These are phyloP conservation scores for Flaveria floridana DNA, from an alignment of 140 eudicot genomes.

Conservation along the genomic window DNA sequence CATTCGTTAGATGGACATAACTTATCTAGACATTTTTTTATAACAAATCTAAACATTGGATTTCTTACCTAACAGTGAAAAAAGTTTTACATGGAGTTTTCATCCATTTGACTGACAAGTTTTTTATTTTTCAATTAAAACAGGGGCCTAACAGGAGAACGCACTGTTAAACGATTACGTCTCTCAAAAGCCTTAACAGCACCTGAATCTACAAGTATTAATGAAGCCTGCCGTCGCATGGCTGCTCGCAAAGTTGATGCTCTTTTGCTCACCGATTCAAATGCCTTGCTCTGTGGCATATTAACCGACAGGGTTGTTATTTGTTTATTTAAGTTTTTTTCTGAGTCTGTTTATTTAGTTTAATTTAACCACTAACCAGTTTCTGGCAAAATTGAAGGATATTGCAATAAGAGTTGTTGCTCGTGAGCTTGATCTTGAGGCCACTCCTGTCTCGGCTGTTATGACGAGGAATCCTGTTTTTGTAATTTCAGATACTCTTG, in stretches of 20 bases:
- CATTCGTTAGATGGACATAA: neutral
- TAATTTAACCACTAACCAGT: conserved; percentile 1
- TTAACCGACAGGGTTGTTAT: conserved; percentile 81
- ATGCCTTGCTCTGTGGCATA: conserved; percentile 94
- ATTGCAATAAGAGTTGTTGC: conserved; percentile 89
- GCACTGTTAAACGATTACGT: conserved; percentile 90
- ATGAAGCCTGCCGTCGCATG: conserved; percentile 92
- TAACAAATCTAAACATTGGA: neutral
- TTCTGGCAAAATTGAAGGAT: conserved; percentile 51
- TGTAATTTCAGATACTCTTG: conserved; percentile 91
- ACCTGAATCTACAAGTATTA: conserved; percentile 76
- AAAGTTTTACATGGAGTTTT: neutral
- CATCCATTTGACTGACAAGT: neutral
- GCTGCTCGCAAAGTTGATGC: conserved; percentile 97
- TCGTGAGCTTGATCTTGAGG: conserved; percentile 67
- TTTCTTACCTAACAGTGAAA: neutral
- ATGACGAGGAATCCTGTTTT: conserved; percentile 91
- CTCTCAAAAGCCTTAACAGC: conserved; percentile 93
- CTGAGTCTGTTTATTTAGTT: neutral
- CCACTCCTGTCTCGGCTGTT: conserved; percentile 85
- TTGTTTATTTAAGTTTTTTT: neutral
- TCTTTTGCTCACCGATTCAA: conserved; percentile 83
- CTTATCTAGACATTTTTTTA: neutral
- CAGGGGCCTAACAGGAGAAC: conserved; percentile 90
- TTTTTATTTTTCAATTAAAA: conserved; percentile 4